A percentile compares a stretch with the other conserved stretches of the same genome.
These are phyloP conservation scores for Candida xiaguanensis DNA, from an alignment of 805 yeast species.

Conservation along the genomic window DNA sequence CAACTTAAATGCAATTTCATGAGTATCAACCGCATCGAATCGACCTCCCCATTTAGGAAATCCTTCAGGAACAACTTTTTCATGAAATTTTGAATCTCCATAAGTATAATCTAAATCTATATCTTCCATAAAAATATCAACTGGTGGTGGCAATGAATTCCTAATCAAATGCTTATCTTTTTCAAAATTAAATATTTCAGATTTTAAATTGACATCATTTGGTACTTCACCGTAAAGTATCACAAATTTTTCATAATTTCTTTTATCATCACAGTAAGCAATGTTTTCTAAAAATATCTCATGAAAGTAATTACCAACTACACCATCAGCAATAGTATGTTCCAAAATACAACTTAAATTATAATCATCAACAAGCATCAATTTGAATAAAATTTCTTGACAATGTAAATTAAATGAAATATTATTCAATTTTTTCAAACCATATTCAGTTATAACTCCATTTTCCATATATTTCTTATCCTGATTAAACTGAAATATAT, in stretches of 20 bases:
- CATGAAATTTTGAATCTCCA: conserved; percentile 22
- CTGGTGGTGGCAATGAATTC: conserved; percentile 33
- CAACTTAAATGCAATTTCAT: conserved; percentile 21
- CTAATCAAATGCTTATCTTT: conserved; percentile 17
- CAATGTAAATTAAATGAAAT: conserved; percentile 18
- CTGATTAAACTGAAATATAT: conserved; percentile 18
- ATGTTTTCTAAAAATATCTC: conserved; percentile 29
- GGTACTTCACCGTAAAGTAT: conserved; percentile 14
- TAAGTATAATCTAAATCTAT: conserved; percentile 22
- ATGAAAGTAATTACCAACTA: conserved; percentile 31
- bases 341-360: conserved; percentile 27
- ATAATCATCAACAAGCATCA: conserved; percentile 20
- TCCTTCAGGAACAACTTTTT: conserved; percentile 18
- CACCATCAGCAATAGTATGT: conserved; percentile 39
- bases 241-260: conserved; percentile 8
- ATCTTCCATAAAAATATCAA: conserved; percentile 27
- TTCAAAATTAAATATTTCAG: conserved; percentile 19
- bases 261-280: conserved; percentile 12
- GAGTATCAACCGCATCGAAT: conserved; percentile 13
- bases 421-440: conserved; percentile 21
- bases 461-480: conserved; percentile 13
- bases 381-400: conserved; percentile 26
- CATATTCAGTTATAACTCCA: conserved; percentile 23
- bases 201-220: conserved; percentile 10
- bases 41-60: conserved; percentile 30